Conservation (phyloP, 257 asterid species). For the Gentiana straminea region DNA sequence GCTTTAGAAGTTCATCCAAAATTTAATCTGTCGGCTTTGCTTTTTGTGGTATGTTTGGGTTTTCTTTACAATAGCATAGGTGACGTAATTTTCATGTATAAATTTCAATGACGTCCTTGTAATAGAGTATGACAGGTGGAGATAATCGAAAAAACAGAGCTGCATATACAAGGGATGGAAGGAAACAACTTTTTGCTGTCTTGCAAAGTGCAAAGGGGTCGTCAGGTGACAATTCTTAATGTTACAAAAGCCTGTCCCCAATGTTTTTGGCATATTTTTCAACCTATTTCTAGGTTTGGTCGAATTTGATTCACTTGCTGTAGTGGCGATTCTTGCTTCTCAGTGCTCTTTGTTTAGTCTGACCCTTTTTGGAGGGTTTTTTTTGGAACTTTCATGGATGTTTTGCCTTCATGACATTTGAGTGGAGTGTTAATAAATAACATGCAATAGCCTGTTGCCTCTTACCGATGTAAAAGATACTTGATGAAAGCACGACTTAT, state of each 20-base stretch:
- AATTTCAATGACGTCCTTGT: conserved; percentile 17
- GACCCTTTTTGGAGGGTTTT: neutral
- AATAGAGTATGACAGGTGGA: conserved; percentile 65
- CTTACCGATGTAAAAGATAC: too few species aligned
- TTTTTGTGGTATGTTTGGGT: conserved; percentile 61
- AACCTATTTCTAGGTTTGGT: conserved; percentile 7
- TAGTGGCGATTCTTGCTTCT: neutral
- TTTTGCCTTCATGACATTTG: too few species aligned
- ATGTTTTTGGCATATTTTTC: conserved; percentile 7
- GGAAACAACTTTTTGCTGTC: conserved; percentile 97
- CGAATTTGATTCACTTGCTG: conserved; percentile 11
- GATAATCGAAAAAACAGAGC: conserved; percentile 81
- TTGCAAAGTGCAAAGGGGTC: conserved; percentile 98
- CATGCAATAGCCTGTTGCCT: neutral
- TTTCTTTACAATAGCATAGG: conserved; percentile 4
- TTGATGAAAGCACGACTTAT: too few species aligned
- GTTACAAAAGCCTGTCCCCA: neutral
- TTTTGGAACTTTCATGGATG: neutral
- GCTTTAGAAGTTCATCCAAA: conserved; percentile 90
- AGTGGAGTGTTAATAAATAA: neutral
- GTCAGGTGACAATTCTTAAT: conserved; percentile 50
- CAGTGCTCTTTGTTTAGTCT: conserved; percentile 1
- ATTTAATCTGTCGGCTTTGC: conserved; percentile 73
- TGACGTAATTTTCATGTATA: conserved; percentile 3
- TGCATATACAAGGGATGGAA: conserved; percentile 85